phyloP scores from a whole-genome alignment of 805 yeast species.

The Scheffersomyces amazonensis region DNA sequence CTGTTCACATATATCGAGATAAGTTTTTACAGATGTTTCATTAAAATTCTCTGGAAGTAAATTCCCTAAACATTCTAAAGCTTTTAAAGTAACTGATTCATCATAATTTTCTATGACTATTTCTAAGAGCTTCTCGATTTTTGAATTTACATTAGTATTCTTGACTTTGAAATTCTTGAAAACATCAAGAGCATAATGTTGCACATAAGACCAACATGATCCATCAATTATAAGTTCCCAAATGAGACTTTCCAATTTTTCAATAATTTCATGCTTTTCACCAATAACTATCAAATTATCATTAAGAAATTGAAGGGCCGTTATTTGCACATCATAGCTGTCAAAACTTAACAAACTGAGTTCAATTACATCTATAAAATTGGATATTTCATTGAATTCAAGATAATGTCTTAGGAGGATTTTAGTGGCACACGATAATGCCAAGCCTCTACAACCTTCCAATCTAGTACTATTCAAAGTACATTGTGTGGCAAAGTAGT shows the following conservation, averaged over 20 bases:
- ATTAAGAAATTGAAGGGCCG: background rate
- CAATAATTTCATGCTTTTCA: background rate
- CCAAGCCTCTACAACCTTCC: background rate
- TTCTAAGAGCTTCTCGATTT: background rate
- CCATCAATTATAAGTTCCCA: background rate
- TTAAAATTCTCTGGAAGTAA: no score
- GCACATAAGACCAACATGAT: background rate
- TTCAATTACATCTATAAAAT: background rate
- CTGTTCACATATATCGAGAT: background rate
- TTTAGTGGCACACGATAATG: background rate
- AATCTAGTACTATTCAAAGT: background rate
- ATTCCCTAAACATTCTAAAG: conserved; percentile 1
- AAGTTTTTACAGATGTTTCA: no score
- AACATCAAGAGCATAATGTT: background rate
- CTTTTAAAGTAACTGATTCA: background rate
- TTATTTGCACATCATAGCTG: background rate
- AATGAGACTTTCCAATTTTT: background rate
- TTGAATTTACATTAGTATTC: background rate
- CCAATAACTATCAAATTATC: background rate
- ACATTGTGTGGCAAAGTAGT: background rate
- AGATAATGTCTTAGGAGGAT: conserved; percentile 1
- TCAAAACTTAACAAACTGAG: background rate
- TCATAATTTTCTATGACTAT: background rate
- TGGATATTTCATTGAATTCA: background rate
- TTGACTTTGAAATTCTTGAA: background rate